These are phyloP conservation scores for Chlamydomonas sp. DNA, from an alignment of 139 green algal genomes.

Conservation along the genomic window DNA sequence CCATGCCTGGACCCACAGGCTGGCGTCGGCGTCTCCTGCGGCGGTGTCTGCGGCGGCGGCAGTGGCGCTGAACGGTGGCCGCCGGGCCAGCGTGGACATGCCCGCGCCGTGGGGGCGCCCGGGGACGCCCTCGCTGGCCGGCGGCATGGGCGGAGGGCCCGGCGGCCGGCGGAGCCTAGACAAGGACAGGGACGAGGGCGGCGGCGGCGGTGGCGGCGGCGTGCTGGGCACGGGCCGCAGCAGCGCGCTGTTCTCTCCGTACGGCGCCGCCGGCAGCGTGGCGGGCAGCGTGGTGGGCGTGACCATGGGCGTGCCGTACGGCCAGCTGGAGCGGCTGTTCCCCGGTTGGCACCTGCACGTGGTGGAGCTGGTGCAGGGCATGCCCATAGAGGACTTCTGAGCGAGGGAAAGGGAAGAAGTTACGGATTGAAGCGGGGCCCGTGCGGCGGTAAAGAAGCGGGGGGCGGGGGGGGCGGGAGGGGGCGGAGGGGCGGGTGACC, in stretches of 20 bases:
- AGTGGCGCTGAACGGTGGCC: neutral
- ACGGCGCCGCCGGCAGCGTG: neutral
- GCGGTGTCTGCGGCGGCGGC: neutral
- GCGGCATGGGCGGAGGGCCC: neutral
- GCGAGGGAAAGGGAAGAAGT: too few species aligned
- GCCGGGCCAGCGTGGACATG: neutral
- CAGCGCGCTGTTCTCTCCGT: neutral
- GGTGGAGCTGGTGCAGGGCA: constrained; percentile 10
- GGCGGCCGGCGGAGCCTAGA: neutral
- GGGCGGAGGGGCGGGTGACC: too few species aligned
- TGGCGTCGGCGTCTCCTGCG: neutral
- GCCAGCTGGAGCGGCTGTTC: constrained; percentile 31
- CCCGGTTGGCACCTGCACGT: constrained; percentile 32
- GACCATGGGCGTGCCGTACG: constrained; percentile 11
- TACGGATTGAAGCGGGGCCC: too few species aligned
- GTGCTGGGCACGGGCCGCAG: neutral
- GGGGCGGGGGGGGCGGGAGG: too few species aligned
- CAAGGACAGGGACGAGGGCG: neutral
- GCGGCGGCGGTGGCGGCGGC: neutral
- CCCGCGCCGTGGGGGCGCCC: neutral
- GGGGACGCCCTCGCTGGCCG: too few species aligned
- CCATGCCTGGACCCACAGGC: neutral
- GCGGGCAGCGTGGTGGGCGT: neutral
- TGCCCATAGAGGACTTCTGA: too few species aligned
- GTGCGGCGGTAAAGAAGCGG: too few species aligned